These are phyloP conservation scores for Penicillium chermesinum DNA, from an alignment of 495 filamentous ascomycete genomes.

Conservation along the genomic window DNA sequence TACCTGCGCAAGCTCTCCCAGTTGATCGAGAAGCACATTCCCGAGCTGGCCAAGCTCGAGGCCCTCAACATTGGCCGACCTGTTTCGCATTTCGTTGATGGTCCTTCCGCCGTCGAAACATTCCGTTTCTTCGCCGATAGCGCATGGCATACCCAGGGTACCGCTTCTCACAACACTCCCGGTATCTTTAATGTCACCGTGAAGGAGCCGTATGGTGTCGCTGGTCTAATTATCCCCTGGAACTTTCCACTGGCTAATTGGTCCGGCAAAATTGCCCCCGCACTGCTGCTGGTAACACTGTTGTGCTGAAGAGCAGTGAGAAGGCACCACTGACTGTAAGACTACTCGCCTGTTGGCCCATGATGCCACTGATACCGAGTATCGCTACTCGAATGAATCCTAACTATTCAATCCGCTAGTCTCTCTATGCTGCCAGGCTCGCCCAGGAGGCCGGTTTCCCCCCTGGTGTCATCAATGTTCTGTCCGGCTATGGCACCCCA, in stretches of 20 bases:
- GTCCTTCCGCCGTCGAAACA: slow-evolving; percentile 10
- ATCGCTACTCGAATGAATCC: slow-evolving; percentile 29
- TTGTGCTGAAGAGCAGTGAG: slow-evolving; percentile 55
- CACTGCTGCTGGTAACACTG: slow-evolving; percentile 53
- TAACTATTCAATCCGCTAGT: slow-evolving; percentile 36
- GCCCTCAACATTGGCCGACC: slow-evolving; percentile 28
- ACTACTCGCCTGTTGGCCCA: background rate
- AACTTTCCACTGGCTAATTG: slow-evolving; percentile 30
- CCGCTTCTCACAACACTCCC: slow-evolving; percentile 56
- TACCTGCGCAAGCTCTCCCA: slow-evolving; percentile 50
- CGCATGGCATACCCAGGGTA: slow-evolving; percentile 33
- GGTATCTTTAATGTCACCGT: slow-evolving; percentile 46
- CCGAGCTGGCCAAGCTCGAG: slow-evolving; percentile 49
- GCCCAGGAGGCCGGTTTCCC: slow-evolving; percentile 57
- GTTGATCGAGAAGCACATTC: slow-evolving; percentile 44
- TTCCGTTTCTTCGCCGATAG: slow-evolving; percentile 27
- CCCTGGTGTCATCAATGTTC: slow-evolving; percentile 49
- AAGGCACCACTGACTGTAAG: slow-evolving; percentile 51
- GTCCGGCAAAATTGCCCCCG: slow-evolving; percentile 52
- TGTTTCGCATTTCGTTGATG: slow-evolving; percentile 25
- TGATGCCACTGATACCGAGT: background rate
- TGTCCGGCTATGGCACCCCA: slow-evolving; percentile 51
- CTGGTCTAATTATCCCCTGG: slow-evolving; percentile 34
- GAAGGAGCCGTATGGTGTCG: slow-evolving; percentile 32
- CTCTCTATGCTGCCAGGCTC: slow-evolving; percentile 65